phyloP scores from a whole-genome alignment of 805 yeast genomes.

The Monosporozyma yasuniensis region DNA sequence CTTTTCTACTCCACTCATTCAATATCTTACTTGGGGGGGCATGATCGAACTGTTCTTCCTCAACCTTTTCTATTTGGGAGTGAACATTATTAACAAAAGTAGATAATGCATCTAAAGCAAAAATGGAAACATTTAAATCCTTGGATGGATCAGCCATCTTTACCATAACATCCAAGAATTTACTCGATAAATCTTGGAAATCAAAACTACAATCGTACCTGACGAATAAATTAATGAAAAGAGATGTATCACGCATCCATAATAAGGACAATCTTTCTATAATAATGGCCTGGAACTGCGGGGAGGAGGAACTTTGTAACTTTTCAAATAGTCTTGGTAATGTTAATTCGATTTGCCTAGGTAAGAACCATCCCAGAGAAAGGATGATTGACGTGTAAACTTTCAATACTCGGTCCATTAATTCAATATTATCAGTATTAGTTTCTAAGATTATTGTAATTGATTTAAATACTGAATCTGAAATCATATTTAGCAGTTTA shows the following conservation, averaged over 20 bases:
- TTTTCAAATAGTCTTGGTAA: constrained; percentile 53
- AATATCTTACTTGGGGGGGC: constrained; percentile 18
- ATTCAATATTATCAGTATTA: constrained; percentile 54
- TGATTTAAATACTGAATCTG: constrained; percentile 77
- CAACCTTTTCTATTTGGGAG: constrained; percentile 31
- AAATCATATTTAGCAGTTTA: constrained; percentile 53
- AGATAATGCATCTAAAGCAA: constrained; percentile 80
- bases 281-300: constrained; percentile 59
- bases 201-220: constrained; percentile 88
- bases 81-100: constrained; percentile 56
- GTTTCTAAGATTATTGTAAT: constrained; percentile 65
- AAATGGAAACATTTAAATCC: constrained; percentile 83
- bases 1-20: constrained; percentile 43
- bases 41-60: constrained; percentile 17
- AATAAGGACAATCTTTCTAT: constrained; percentile 75
- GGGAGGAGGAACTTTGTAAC: background rate
- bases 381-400: constrained; percentile 64
- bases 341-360: constrained; percentile 73
- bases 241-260: constrained; percentile 71
- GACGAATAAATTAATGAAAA: constrained; percentile 67
- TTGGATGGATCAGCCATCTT: constrained; percentile 63
- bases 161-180: constrained; percentile 60
- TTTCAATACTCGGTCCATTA: constrained; percentile 67
- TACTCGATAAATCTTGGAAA: constrained; percentile 63
- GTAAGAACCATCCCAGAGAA: constrained; percentile 55